Evolutionary conservation across 2,329 filamentous ascomycete species (phyloP), one percentile per base, ranked within the genome.

Genomic region (Colletotrichum scovillei): DNA sequence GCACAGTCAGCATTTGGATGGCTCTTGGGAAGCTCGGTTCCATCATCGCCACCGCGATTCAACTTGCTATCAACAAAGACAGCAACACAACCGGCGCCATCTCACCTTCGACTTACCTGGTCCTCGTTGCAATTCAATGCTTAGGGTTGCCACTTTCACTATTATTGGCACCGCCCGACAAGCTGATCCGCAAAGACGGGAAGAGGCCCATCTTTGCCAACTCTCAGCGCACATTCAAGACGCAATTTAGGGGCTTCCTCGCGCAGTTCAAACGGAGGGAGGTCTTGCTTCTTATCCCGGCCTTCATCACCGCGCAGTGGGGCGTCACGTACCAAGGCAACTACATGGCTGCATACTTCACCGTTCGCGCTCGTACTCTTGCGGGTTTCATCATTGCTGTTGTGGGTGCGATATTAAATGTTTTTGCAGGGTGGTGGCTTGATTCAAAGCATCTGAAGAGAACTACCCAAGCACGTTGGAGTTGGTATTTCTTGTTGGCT

Each of bases 21-120:
- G 85, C 86, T 3, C 83, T 89, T 4, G 83, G 86, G 5, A 86
- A 88, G 68, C 82, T 88, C 5, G 87, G 87, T 2, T 87, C 88
- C 64, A 82, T 89, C 30, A 86, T 89, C 56, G 87, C 87, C 3
- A 83, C 85, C 2, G 85, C 87, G 0, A 87, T 89, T 35, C 85
- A 87, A 28, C 82, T 89, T 0, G 86, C 83, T 0, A 81, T 89
- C 14, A 89, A 88, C 62, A 82, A 84, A 67, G 81, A 83, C 11
- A 80, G 82, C 22, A 81, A 82, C 19, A 76, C 83, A 14, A 77
- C 80, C 32, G 86, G 86, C 19, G 85, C 86, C 63, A 85, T 87
- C 7, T 81, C 82, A 0, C 86, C 86, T 70, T 82, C 80, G 24
- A 87, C 80, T 0, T 81, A 82, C 53, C 78, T 82, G 22, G 80